A percentile compares a stretch with the other conserved stretches of the same genome.
phyloP scores from a whole-genome alignment of 192 early-diverging fungal species.

The Glomus cerebriforme region DNA sequence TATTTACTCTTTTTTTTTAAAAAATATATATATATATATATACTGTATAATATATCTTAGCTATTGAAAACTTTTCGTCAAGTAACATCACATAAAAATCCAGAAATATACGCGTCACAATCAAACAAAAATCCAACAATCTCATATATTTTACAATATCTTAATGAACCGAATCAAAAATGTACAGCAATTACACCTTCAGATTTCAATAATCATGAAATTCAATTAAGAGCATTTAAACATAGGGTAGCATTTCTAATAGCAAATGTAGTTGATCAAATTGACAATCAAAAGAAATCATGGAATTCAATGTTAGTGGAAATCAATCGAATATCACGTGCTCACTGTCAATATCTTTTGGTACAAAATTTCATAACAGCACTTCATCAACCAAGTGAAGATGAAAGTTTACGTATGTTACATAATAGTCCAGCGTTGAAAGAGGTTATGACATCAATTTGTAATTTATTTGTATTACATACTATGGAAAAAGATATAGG shows the following conservation, averaged over 20 bases:
- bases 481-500: conserved; percentile 69
- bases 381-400: conserved; percentile 47
- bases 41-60: too few relatives aligned
- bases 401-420: conserved; percentile 37
- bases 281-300: conserved; percentile 61
- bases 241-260: conserved; percentile 72
- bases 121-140: conserved; percentile 22
- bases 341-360: conserved; percentile 79
- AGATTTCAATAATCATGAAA: conserved; percentile 60
- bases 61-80: neutral
- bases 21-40: too few relatives aligned
- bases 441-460: conserved; percentile 46
- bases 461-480: conserved; percentile 59
- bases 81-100: neutral
- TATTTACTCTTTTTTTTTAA: too few relatives aligned
- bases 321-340: conserved; percentile 71
- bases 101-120: neutral
- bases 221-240: conserved; percentile 67
- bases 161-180: conserved; percentile 52
- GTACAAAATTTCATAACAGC: conserved; percentile 72
- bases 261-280: conserved; percentile 58
- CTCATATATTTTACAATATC: conserved; percentile 34
- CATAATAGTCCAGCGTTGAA: conserved; percentile 39
- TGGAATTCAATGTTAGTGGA: conserved; percentile 81
- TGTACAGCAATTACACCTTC: conserved; percentile 45